Evolutionary conservation across 1,284 basidiomycete species (phyloP), one percentile per base, ranked within the genome.

Genomic region (Takashimella koratensis): DNA sequence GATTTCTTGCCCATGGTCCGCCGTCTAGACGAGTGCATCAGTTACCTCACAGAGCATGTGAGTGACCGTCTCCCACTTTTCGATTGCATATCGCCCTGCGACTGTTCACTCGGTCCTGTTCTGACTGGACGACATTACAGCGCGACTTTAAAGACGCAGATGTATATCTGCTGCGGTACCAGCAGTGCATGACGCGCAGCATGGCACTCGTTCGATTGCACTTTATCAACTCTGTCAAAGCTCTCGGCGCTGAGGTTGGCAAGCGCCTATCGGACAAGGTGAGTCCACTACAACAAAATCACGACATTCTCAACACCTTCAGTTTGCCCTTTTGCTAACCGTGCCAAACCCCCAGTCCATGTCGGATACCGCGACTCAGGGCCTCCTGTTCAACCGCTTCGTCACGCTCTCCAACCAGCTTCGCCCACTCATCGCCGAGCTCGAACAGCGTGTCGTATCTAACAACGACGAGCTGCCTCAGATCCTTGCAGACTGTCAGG

Each of bases 161-260:
- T 66, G 79, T 96, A 19, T 96, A 95, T 71, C 79, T 95, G 8
- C 80, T 97, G 20, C 85, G 93, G 22, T 96, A 93, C 76, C 91
- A 94, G 66, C 93, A 96, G 76, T 96, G 93, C 73, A 86, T 96
- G 82, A 94, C 90, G 0, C 84, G 93, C 30, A 88, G 90, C 21
- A 95, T 96, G 92, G 95, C 91, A 0, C 80, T 97, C 48, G 90
- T 96, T 77, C 93, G 89, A 70, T 90, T 96, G 83, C 91, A 87
- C 75, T 94, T 95, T 65, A 85, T 93, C 21, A 86, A 87, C 3
- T 86, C 87, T 2, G 78, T 96, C 11, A 81, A 85, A 51, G 83
- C 85, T 1, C 79, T 93, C 11, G 83, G 85, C 1, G 76, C 82
- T 21, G 89, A 95, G 62, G 82, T 93, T 12, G 81, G 82, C 2